Evolutionary conservation across 2,329 filamentous ascomycete species (phyloP), one percentile per base, ranked within the genome.

Genomic region (Ophiostoma piceae): DNA sequence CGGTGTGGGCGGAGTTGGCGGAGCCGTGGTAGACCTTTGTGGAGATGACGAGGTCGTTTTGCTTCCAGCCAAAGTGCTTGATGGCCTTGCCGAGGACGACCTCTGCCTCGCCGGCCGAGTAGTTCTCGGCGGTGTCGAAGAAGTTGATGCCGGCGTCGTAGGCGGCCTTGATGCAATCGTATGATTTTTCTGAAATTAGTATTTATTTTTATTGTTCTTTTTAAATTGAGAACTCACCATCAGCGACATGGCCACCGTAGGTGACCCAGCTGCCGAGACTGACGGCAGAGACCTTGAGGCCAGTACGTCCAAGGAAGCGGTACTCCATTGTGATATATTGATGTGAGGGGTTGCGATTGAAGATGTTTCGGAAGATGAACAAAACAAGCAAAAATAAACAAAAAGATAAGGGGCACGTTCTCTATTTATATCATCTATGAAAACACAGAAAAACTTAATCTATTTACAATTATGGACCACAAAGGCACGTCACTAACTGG

Each of bases 211-310:
- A 4, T 51, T 3, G 2, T 11, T 22, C 4, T 1, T 3, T 19
- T 9, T 11, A 8, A 3, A 43, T 1, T n/a, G n/a, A n/a, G 29
- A n/a, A 9, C 80, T 73, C 80, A 88, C 88, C 86, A 76, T 87
- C 85, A 69, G 88, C 87, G 39, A 92, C 87, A 74, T 91, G 88
- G 22, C 89, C 90, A 69, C 90, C 90, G 74, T 91, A 92, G 0
- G 90, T 92, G 68, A 93, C 82, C 88, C 88, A 89, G 74, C 88
- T 86, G 71, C 88, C 90, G 2, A 93, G 82, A 1, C 88, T 89
- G 72, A 93, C 89, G 65, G 87, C 84, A 37, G 90, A 92, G 43
- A 93, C 89, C 77, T 92, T 87, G 22, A 93, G 84, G 69, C 90
- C 90, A 19, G 88, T 90, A 54, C 85, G 85, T 75, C 90, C 90